Base-by-base conservation (phyloP, 805 yeast species). In the Candida palmyrensis region DNA sequence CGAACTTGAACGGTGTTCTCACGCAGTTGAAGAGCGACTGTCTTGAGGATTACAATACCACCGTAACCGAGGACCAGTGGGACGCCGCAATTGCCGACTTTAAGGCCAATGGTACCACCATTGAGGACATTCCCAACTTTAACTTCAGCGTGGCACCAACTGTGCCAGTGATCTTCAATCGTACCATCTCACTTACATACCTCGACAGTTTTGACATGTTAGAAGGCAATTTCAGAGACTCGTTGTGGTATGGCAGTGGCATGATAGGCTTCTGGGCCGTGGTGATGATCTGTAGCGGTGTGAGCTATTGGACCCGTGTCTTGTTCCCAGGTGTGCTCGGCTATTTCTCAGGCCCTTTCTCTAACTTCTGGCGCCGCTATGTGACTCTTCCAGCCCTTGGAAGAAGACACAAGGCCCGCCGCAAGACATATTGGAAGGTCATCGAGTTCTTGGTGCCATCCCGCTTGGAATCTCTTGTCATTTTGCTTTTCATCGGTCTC, bases 381-480 rank as follows among this genome's bases (percentile, higher is more conserved):
- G 28, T 49, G 13, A 38, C 45, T 7, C 38, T 49, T 26, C 41
- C 53, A 9, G 54, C 57, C 4, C 23, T 42, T 8, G 40, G 41
- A 10, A 20, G 19, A 5, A 46, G 38, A 27, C 35, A 36, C 13
- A 48, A 49, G 30, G 33, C 48, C 11, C 18, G 34, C 19, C 40
- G 36, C 12, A 24, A 24, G 18, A 23, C 23, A 13, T 34, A 13
- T 15, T 9, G 25, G 27, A 9, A 11, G 11, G 9, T 9, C 12
- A 12, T 33, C 14, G 34, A 37, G 6, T 37, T 54, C 38, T 37
- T 59, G 20, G 33, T 72, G 25, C 82, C 82, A 0, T 64, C 75
- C 4, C 55, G 80, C 38, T 53, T 70, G 47, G 79, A 76, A 41
- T 40, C 68, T 0, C 33, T 73, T 3, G 46, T 69, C 18, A 53